Conservation (phyloP, 305 asterid species). For the Solanum hybrid region DNA sequence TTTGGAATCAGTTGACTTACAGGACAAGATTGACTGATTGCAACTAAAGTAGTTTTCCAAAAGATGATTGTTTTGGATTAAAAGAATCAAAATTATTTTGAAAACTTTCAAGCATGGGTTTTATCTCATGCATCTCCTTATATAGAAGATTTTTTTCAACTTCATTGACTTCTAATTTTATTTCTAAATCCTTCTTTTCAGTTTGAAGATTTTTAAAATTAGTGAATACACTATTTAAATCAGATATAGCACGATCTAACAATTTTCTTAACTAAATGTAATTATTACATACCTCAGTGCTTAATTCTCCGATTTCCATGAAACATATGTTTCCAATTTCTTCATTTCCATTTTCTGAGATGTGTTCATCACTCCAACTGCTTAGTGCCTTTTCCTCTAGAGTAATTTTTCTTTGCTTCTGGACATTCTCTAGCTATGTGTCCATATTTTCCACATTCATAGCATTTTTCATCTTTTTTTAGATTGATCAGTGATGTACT, state of each 20-base stretch:
- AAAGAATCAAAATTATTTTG: not conserved
- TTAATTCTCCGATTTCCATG: not conserved
- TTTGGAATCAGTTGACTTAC: too few relatives aligned
- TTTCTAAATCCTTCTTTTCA: not conserved
- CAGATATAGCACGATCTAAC: not conserved
- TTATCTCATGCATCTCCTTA: not conserved
- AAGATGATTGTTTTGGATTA: too few relatives aligned
- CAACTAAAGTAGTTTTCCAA: too few relatives aligned
- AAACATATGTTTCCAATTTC: too few relatives aligned
- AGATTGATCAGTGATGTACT: not conserved
- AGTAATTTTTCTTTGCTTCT: not conserved
- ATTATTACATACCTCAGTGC: not conserved
- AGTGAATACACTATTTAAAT: not conserved
- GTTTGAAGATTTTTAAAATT: too few relatives aligned
- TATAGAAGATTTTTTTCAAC: not conserved
- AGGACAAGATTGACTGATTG: too few relatives aligned
- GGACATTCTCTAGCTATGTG: not conserved
- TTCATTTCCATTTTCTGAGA: not conserved
- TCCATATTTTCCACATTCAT: too few relatives aligned
- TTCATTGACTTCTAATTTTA: not conserved
- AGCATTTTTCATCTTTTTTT: not conserved
- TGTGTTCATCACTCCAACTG: not conserved
- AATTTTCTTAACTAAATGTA: too few relatives aligned
- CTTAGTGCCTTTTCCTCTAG: not conserved
- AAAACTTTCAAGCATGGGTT: not conserved